Evolutionary conservation across 306 rosid genomes (phyloP).

Genomic region (Cucurbita maxima): DNA sequence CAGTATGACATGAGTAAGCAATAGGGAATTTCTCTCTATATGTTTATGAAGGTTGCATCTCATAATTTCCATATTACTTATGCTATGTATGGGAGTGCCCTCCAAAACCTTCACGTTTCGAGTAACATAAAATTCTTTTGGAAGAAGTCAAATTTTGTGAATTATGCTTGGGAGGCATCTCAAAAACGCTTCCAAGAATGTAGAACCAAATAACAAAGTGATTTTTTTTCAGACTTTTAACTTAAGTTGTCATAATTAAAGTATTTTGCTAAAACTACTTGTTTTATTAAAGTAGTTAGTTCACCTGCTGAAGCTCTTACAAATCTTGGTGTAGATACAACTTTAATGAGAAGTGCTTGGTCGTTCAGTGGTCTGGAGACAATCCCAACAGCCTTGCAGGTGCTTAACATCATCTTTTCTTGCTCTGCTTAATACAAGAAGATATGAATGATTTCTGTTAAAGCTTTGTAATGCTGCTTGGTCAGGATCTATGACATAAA

Average conservation of each 20-base stretch:
- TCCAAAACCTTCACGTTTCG: not conserved
- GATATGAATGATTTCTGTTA: not conserved
- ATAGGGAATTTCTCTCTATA: not conserved
- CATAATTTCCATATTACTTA: not conserved
- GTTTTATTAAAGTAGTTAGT: not conserved
- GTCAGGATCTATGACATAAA: not conserved
- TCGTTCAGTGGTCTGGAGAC: slow-evolving; percentile 94
- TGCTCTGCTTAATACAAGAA: not conserved
- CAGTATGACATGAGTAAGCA: not conserved
- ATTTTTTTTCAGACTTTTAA: not conserved
- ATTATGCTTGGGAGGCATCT: not conserved
- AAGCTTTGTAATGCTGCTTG: not conserved
- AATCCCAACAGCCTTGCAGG: slow-evolving; percentile 98
- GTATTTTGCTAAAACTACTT: not conserved
- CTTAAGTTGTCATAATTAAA: not conserved
- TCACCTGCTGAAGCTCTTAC: not conserved
- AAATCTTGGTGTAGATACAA: slow-evolving; percentile 29
- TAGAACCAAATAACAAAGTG: not conserved
- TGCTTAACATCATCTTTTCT: slow-evolving; percentile 16
- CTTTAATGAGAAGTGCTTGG: slow-evolving; percentile 64
- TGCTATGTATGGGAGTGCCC: not conserved
- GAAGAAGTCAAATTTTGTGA: not conserved
- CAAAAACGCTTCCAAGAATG: not conserved
- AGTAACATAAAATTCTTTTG: not conserved
- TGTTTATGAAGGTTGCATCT: not conserved